Evolutionary conservation across 2,329 filamentous ascomycete species (phyloP).

Genomic region (Reticulascus tulasneorum): DNA sequence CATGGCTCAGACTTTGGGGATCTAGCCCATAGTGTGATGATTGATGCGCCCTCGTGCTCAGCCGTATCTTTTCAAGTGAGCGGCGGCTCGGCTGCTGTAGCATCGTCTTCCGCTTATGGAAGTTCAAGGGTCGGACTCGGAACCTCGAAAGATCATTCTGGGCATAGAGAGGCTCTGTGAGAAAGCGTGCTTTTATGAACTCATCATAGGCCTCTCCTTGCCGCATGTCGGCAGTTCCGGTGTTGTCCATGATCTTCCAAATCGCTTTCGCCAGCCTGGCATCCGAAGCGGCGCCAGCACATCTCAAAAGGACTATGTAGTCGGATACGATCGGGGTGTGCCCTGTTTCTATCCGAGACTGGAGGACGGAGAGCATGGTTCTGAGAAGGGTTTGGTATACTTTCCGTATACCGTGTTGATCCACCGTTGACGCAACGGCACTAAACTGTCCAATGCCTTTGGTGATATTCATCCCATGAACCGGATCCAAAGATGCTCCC

Average conservation of each 20-base stretch:
- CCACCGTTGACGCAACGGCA: slow-evolving; percentile 30
- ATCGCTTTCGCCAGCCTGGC: slow-evolving; percentile 26
- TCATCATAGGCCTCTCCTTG: slow-evolving; percentile 35
- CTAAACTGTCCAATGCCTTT: slow-evolving; percentile 36
- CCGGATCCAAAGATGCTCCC: slow-evolving; percentile 45
- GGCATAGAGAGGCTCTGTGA: slow-evolving; percentile 42
- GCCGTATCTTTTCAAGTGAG: slow-evolving; percentile 6
- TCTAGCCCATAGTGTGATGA: slow-evolving; percentile 7
- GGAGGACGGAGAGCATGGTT: slow-evolving; percentile 29
- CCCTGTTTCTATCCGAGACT: slow-evolving; percentile 24
- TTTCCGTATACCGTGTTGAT: slow-evolving; percentile 41
- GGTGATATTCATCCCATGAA: slow-evolving; percentile 33
- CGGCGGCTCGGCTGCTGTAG: too few relatives aligned
- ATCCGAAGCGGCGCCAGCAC: slow-evolving; percentile 42
- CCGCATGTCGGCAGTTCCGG: slow-evolving; percentile 23
- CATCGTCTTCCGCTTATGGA: slow-evolving; percentile 21
- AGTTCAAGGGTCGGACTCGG: slow-evolving; percentile 34
- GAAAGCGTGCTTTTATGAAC: slow-evolving; percentile 43
- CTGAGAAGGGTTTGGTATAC: slow-evolving; percentile 34
- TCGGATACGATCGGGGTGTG: slow-evolving; percentile 32
- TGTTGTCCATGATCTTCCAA: slow-evolving; percentile 27
- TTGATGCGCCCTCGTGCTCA: slow-evolving; percentile 2
- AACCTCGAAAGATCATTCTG: slow-evolving; percentile 39
- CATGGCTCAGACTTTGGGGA: slow-evolving; percentile 3
- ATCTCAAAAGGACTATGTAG: slow-evolving; percentile 41